A percentile compares a stretch with the other conserved stretches of the same genome.
Conservation (phyloP, 257 asterid genomes). For the Nicotiana benthamiana region DNA sequence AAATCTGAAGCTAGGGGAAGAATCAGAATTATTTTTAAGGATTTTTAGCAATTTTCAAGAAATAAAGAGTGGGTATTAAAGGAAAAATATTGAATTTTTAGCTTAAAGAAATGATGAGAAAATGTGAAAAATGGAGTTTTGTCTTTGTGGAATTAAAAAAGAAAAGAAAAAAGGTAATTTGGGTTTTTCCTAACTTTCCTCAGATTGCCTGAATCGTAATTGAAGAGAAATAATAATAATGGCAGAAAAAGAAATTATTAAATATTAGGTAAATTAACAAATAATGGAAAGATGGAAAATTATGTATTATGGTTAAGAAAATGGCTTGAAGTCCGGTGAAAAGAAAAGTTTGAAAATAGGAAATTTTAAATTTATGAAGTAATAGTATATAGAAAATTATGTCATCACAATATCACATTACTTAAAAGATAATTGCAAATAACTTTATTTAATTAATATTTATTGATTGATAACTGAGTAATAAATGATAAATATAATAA, state of each 20-base stretch:
- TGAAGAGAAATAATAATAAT: constrained; percentile 15
- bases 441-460: no score
- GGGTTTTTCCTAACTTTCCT: constrained; percentile 37
- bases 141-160: constrained; percentile 20
- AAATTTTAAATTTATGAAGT: no score
- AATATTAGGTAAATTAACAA: constrained; percentile 39
- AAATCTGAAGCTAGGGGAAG: constrained; percentile 1
- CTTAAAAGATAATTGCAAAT: no score
- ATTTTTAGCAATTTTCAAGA: constrained; percentile 18
- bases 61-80: constrained; percentile 8
- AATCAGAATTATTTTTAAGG: background rate
- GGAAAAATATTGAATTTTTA: constrained; percentile 25
- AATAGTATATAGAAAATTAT: no score
- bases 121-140: constrained; percentile 25
- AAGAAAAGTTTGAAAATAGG: background rate
- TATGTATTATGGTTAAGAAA: constrained; percentile 85
- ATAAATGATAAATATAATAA: no score
- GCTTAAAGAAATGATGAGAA: constrained; percentile 23
- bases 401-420: no score
- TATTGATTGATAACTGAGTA: no score
- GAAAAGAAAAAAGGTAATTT: constrained; percentile 28
- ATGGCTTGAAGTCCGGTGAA: constrained; percentile 70
- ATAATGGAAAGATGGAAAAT: constrained; percentile 42
- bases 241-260: background rate
- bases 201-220: constrained; percentile 38